phyloP scores from a whole-genome alignment of 805 yeast genomes.

The Metschnikowia reukaufii region DNA sequence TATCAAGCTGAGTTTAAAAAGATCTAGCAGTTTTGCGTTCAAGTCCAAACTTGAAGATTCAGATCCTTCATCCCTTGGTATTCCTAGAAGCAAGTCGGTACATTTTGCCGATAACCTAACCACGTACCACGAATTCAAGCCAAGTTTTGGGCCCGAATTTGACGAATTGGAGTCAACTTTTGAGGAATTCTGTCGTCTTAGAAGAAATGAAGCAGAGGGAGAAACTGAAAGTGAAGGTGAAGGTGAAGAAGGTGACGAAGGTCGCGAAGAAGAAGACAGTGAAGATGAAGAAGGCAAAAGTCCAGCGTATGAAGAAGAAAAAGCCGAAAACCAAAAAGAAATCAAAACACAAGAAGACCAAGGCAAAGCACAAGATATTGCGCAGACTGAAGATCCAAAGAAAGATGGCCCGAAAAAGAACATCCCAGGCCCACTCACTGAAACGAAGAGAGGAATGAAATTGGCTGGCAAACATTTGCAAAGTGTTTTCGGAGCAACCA shows the following conservation, averaged over 20 bases:
- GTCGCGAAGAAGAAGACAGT: neutral
- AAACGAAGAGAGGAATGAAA: slow-evolving; percentile 4
- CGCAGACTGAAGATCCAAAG: neutral
- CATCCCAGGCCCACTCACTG: neutral
- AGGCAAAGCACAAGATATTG: neutral
- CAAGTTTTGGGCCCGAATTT: neutral
- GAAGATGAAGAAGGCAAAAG: neutral
- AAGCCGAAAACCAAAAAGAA: neutral
- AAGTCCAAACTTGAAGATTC: slow-evolving; percentile 1
- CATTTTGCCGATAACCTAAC: slow-evolving; percentile 18
- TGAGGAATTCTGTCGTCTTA: slow-evolving; percentile 1
- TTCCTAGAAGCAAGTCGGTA: slow-evolving; percentile 20
- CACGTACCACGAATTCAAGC: slow-evolving; percentile 14
- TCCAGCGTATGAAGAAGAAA: neutral
- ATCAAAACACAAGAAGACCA: neutral
- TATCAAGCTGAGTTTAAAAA: slow-evolving; percentile 6
- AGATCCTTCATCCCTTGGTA: neutral
- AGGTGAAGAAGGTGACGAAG: neutral
- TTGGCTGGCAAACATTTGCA: slow-evolving; percentile 8
- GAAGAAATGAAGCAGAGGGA: neutral
- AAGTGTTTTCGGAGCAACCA: slow-evolving; percentile 2
- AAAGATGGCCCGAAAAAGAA: neutral
- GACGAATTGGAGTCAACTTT: slow-evolving; percentile 6
- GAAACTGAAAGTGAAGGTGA: slow-evolving; percentile 3
- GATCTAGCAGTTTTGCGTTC: slow-evolving; percentile 17